Evolutionary conservation across 1,139 yeast species (phyloP), one percentile per base, ranked within the genome.

Genomic region (Scheffersomyces titani): DNA sequence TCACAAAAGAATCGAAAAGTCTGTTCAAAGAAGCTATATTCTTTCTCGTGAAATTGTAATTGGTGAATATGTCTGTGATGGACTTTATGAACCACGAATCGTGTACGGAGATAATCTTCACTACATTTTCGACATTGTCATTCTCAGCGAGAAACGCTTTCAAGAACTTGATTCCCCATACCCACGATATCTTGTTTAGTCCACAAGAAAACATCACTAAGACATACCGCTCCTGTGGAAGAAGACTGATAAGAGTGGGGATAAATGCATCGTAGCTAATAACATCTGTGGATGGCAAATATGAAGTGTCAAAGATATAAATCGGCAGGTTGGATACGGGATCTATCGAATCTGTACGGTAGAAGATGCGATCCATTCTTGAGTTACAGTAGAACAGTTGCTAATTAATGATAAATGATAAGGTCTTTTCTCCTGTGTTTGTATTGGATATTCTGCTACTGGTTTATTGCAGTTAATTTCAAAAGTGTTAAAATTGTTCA

Each of bases 1-100:
- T 59, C 30, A 65, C 63, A 57, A 74, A 73, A 5, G 70, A 63
- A 50, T 75, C 79, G 50, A 77, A 62, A 51, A 75, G 58, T 51
- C 65, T 64, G 58, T 73, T 76, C 55, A 77, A 57, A 40, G 64
- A 63, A 47, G 65, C 68, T 16, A 78, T 58, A 55, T 71, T 74
- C 57, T 73, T 73, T 55, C 66, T 74, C 11, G 83, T 77, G 18
- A 69, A 58, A 55, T 73, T 70, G 57, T 69, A 74, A 64, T 89
- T 90, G 58, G 87, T 79, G 59, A 91, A 75, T 54, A 92, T 83
- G 57, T 91, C 94, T 20, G 91, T 83, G 46, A 92, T 82, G 0
- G 97, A 89, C 64, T 92, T 85, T 19, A 92, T 84, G 75, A 94
- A 85, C 94, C 97, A 92, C 54, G 91, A 89, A 65, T 93, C 98